Conservation (phyloP, 257 asterid species). For the Solanum rostratum region DNA sequence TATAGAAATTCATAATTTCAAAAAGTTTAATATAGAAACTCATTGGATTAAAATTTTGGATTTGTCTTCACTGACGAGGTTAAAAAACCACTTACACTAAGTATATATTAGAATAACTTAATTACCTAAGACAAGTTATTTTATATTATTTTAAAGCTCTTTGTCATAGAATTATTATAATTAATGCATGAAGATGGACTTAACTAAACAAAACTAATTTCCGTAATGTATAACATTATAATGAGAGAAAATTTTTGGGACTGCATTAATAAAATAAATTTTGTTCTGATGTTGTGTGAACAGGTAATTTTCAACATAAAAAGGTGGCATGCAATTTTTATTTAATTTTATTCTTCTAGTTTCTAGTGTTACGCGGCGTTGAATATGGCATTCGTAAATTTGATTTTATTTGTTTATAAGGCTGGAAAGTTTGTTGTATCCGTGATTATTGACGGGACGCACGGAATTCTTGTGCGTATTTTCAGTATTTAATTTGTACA, state of each 20-base stretch:
- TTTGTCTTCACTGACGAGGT: neutral
- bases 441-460: constrained; percentile 40
- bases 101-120: neutral
- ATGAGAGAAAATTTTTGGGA: neutral
- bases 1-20: neutral
- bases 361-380: neutral
- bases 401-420: neutral
- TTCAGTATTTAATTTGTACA: neutral
- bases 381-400: neutral
- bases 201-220: neutral
- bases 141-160: neutral
- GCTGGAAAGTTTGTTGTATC: constrained; percentile 11
- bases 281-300: neutral
- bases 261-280: neutral
- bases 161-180: neutral
- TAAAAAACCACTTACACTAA: neutral
- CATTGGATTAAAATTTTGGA: neutral
- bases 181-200: neutral
- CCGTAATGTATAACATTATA: neutral
- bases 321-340: neutral
- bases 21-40: neutral
- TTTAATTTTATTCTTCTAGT: neutral
- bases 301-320: neutral
- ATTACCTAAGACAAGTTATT: neutral
- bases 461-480: constrained; percentile 28